These are phyloP conservation scores for Epichloe glyceriae DNA, from an alignment of 2,329 filamentous ascomycete genomes.

Conservation along the genomic window DNA sequence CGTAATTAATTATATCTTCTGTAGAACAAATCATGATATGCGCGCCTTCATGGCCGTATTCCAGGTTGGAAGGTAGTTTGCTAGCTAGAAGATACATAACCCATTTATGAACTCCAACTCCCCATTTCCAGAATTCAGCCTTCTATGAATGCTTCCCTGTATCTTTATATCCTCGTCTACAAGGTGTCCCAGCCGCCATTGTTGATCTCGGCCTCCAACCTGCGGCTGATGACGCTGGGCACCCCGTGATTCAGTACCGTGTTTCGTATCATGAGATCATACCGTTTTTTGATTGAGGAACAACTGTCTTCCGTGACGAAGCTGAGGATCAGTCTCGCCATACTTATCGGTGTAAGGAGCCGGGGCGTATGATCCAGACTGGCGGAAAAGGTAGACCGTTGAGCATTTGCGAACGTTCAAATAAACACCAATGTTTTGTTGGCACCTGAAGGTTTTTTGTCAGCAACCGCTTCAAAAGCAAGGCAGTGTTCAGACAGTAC, in stretches of 20 bases:
- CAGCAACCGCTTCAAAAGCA: background rate
- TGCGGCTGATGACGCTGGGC: constrained; percentile 77
- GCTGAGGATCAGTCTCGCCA: constrained; percentile 85
- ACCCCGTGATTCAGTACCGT: constrained; percentile 81
- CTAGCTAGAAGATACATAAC: background rate
- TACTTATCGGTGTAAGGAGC: constrained; percentile 94
- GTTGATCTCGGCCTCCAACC: constrained; percentile 89
- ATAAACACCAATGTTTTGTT: constrained; percentile 81
- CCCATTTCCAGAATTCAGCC: constrained; percentile 5
- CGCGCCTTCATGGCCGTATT: background rate
- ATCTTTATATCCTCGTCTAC: constrained; percentile 8
- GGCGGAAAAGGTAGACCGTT: constrained; percentile 72
- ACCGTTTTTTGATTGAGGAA: constrained; percentile 90
- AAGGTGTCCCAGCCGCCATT: constrained; percentile 90
- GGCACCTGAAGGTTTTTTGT: constrained; percentile 46
- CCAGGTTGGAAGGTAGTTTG: background rate
- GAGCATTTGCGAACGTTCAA: constrained; percentile 96
- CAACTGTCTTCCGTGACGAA: constrained; percentile 76
- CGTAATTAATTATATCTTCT: background rate
- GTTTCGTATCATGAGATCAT: constrained; percentile 74
- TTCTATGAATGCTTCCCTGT: background rate
- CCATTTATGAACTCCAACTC: background rate
- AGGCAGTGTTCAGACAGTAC: too few species aligned
- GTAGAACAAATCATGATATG: background rate
- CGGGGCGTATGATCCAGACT: constrained; percentile 69